Evolutionary conservation across 768 basidiomycete genomes (phyloP).

Genomic region (Boletales sp.): DNA sequence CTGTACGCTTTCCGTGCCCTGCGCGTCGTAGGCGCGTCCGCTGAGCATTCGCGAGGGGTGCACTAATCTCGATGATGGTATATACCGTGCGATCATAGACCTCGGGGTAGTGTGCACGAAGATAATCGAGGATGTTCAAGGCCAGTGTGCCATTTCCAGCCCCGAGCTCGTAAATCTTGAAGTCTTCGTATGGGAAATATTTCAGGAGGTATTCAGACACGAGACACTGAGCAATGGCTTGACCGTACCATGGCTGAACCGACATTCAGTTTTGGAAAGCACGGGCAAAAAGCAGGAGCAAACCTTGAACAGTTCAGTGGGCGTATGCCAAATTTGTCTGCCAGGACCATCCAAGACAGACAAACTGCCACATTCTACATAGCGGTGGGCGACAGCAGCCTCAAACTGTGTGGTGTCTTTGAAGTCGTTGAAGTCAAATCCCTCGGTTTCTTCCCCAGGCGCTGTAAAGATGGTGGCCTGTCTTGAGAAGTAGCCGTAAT

Average conservation of each 20-base stretch:
- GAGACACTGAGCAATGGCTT: conserved; percentile 84
- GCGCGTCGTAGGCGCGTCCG: conserved; percentile 54
- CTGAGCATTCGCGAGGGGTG: conserved; percentile 71
- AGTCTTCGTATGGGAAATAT: conserved; percentile 94
- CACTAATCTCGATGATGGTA: conserved; percentile 93
- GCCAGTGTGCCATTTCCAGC: conserved; percentile 97
- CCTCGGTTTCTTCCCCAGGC: conserved; percentile 36
- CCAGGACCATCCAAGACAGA: conserved; percentile 63
- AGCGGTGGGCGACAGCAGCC: conserved; percentile 72
- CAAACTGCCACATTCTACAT: conserved; percentile 65
- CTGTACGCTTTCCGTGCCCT: conserved; percentile 39
- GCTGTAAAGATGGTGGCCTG: conserved; percentile 87
- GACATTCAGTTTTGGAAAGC: conserved; percentile 6
- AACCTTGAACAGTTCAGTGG: conserved; percentile 96
- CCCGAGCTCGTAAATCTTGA: conserved; percentile 95
- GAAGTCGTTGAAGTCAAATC: conserved; percentile 67
- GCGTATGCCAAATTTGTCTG: conserved; percentile 97
- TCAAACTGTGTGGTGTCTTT: conserved; percentile 76
- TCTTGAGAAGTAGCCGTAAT: conserved; percentile 96
- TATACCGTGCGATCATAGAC: conserved; percentile 93
- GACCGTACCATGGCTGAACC: conserved; percentile 87
- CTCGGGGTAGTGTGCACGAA: conserved; percentile 76
- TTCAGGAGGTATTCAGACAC: conserved; percentile 91
- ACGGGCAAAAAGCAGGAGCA: not conserved
- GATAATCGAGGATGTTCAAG: conserved; percentile 77